Percentiles rank a stretch among this genome's conserved stretches.
phyloP scores from a whole-genome alignment of 2,329 filamentous ascomycete genomes.

The Aspergillus sp. region DNA sequence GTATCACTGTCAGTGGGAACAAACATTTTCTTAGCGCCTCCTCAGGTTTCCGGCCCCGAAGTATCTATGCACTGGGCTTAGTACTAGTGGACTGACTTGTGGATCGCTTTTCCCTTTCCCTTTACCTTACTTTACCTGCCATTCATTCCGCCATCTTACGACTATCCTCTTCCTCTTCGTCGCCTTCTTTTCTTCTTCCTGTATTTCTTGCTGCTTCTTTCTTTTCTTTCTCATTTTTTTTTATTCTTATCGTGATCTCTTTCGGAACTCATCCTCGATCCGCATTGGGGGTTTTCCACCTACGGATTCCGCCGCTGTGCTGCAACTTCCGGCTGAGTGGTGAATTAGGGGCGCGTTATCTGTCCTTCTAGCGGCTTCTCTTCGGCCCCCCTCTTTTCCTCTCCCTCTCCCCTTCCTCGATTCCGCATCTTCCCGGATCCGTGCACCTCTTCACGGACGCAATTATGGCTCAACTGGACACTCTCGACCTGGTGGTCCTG shows the following conservation, averaged over 20 bases:
- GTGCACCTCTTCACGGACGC: background rate
- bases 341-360: background rate
- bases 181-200: conserved; percentile 6
- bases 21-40: background rate
- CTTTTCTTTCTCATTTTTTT: conserved; percentile 7
- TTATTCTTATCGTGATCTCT: background rate
- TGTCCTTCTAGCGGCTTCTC: background rate
- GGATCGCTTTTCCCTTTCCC: background rate
- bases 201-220: conserved; percentile 4
- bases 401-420: conserved; percentile 4
- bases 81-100: background rate
- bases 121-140: background rate
- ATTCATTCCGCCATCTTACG: conserved; percentile 16
- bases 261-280: background rate
- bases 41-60: conserved; percentile 12
- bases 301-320: background rate
- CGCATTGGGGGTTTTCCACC: background rate
- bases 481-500: conserved; percentile 90
- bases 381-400: background rate
- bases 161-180: conserved; percentile 9
- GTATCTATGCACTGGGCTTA: background rate
- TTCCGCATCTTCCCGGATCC: background rate
- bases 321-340: background rate
- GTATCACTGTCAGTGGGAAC: background rate
- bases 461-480: conserved; percentile 90